Conservation (phyloP, 768 basidiomycete genomes). For the Podaxis sp. region DNA sequence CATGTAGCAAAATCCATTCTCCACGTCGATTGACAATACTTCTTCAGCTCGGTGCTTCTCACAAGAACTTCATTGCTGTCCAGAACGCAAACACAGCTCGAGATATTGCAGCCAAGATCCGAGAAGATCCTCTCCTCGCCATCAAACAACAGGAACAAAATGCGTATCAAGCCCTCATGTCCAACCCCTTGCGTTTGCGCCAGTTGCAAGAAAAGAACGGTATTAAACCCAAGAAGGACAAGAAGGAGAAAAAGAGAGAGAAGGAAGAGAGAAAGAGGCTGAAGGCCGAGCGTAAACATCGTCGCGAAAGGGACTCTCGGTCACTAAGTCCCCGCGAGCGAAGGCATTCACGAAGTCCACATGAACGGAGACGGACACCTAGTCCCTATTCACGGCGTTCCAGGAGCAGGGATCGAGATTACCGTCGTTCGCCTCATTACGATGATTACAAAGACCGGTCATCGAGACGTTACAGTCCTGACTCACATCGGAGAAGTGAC, state of each 20-base stretch:
- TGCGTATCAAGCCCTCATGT: conserved; percentile 81
- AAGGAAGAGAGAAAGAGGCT: conserved; percentile 46
- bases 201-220: conserved; percentile 81
- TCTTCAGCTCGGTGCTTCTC: conserved; percentile 72
- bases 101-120: conserved; percentile 90
- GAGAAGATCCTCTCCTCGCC: conserved; percentile 95
- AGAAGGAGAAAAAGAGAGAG: conserved; percentile 57
- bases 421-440: conserved; percentile 31
- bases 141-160: conserved; percentile 99
- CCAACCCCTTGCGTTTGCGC: conserved; percentile 81
- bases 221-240: conserved; percentile 78
- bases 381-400: conserved; percentile 40
- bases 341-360: conserved; percentile 19
- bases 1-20: neutral
- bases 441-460: conserved; percentile 26
- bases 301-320: conserved; percentile 25
- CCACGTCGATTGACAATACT: neutral
- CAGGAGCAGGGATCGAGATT: conserved; percentile 36
- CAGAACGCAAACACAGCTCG: conserved; percentile 91
- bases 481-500: conserved; percentile 29
- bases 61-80: conserved; percentile 91
- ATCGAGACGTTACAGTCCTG: conserved; percentile 32
- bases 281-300: conserved; percentile 39
- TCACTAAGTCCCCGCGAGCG: conserved; percentile 17
- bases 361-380: conserved; percentile 16